Base-by-base conservation (phyloP, 139 green algal genomes). In the Chlamydomonas urium region DNA sequence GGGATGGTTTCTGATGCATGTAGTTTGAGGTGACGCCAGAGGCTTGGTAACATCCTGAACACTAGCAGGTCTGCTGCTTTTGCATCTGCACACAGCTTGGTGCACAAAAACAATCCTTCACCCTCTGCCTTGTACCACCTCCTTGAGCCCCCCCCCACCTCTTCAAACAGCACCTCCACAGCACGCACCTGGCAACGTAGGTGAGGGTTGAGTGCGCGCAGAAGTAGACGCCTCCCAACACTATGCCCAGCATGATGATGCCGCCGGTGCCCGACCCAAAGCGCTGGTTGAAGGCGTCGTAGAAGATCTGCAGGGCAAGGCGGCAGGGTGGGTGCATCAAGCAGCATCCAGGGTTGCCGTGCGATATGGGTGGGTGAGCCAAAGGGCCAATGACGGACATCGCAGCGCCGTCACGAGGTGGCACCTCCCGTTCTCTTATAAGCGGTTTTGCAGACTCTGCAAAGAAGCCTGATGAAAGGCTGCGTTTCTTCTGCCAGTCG, bases 161-260 rank as follows among this genome's bases (percentile, higher is more conserved):
- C 56, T 24, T 31, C 2, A 23, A 6, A 32, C 0, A n/a, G n/a
- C n/a, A n/a, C n/a, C n/a, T n/a, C n/a, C n/a, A n/a, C n/a, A n/a
- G 14, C 5, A 1, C 74, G 1, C 61, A 80, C 75, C 75, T 36
- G 3, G 71, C 45, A 1, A 84, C 73, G 37, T 80, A 84, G 4
- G 78, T 84, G n/a, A 78, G 63, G 31, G 73, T 84, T 10, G 73
- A 72, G 66, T 65, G 45, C 8, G 45, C 58, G 71, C 79, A 85
- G 66, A 85, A 85, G 71, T 79, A 85, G 32, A 76, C 70, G 19
- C 74, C 79, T 5, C 66, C 56, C 17, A 85, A 66, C 8, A 67
- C 47, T 19, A 85, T 71, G n/a, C 73, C 59, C 33, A 79, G 50
- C 34, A 85, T 35, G 2, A 58, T 66, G 19, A 85, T 71, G 56